phyloP scores from a whole-genome alignment of 2,329 filamentous ascomycete genomes.

The Emmonsia crescens region DNA sequence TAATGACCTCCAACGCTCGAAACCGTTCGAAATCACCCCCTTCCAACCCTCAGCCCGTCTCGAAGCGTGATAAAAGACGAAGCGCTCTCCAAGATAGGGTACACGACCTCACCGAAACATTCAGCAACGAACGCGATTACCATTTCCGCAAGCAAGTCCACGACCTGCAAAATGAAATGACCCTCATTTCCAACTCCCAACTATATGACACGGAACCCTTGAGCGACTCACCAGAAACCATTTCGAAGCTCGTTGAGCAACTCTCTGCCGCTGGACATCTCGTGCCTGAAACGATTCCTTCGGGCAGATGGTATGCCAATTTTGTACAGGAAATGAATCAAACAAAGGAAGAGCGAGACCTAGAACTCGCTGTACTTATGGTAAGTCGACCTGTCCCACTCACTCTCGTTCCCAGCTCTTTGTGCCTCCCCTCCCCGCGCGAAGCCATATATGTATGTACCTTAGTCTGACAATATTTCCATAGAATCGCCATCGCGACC shows the following conservation, averaged over 20 bases:
- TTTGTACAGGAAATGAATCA: constrained; percentile 83
- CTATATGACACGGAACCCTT: constrained; percentile 64
- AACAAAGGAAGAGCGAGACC: constrained; percentile 76
- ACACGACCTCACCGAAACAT: constrained; percentile 61
- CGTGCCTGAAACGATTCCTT: constrained; percentile 57
- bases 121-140: constrained; percentile 68
- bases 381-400: constrained; percentile 41
- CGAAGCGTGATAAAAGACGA: constrained; percentile 84
- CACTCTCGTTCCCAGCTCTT: not conserved
- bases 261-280: constrained; percentile 47
- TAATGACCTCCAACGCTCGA: constrained; percentile 1
- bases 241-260: constrained; percentile 51
- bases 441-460: not conserved
- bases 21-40: constrained; percentile 4
- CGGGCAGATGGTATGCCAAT: constrained; percentile 72
- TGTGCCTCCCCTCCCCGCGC: not conserved
- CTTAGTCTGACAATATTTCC: constrained; percentile 3
- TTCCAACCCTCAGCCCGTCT: constrained; percentile 32
- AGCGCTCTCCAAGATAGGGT: constrained; percentile 73
- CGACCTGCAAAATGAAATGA: constrained; percentile 84
- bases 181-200: constrained; percentile 72
- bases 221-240: constrained; percentile 53
- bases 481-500: constrained; percentile 48
- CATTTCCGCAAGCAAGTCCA: constrained; percentile 84
- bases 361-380: constrained; percentile 67